Conservation (phyloP, 2,329 filamentous ascomycete genomes). For the Colletotrichum paranaense region DNA sequence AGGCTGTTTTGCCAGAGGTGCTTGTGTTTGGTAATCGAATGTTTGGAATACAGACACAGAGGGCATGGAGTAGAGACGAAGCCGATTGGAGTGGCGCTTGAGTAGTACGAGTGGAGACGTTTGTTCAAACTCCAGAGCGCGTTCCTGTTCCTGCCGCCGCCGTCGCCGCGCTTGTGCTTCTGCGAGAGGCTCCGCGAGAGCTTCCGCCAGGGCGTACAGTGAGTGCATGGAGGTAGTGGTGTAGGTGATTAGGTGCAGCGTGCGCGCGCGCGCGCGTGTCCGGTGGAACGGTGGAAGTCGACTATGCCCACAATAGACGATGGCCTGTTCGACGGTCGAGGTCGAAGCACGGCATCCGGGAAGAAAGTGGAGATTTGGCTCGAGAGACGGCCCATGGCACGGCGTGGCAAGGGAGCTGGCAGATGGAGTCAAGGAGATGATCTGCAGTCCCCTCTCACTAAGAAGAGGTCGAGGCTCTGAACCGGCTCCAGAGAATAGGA, state of each 20-base stretch:
- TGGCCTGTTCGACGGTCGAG: not conserved
- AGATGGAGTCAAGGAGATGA: constrained; percentile 13
- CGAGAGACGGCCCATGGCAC: constrained; percentile 5
- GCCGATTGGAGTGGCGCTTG: not conserved
- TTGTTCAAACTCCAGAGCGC: constrained; percentile 4
- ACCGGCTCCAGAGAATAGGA: constrained; percentile 17
- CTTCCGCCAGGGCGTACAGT: constrained; percentile 5
- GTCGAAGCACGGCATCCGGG: not conserved
- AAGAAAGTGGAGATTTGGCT: not conserved
- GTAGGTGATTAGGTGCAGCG: not conserved
- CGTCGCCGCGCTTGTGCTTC: not conserved
- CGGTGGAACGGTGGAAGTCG: not conserved
- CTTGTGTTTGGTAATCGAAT: not conserved
- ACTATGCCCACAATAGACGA: not conserved
- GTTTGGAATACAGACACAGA: not conserved
- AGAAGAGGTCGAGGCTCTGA: not conserved
- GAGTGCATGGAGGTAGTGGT: not conserved
- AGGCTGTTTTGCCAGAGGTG: constrained; percentile 7
- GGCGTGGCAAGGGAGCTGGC: constrained; percentile 3
- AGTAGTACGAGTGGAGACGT: not conserved
- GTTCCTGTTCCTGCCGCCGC: not conserved
- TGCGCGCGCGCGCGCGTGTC: not conserved
- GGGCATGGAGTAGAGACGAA: not conserved
- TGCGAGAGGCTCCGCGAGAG: not conserved
- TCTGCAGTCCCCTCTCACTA: constrained; percentile 4